Base-by-base conservation (phyloP, 2,329 filamentous ascomycete genomes). In the Cordyceps militaris region DNA sequence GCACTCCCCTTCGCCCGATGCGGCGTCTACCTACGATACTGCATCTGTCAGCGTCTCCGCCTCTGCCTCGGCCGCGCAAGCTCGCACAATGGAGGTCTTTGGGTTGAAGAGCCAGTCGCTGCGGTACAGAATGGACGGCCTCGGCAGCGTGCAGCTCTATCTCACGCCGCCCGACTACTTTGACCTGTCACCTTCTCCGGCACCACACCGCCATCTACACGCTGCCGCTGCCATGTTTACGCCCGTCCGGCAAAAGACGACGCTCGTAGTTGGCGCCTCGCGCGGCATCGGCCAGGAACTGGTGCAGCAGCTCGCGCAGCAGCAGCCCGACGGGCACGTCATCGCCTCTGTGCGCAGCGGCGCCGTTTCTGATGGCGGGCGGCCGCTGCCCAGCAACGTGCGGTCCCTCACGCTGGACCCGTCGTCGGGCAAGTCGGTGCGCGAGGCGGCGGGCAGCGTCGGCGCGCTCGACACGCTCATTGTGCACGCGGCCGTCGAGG, bases 101-200 rank as follows among this genome's bases (percentile, higher is more conserved):
- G 56, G 56, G 48, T 26, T 58, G 40, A 58, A 47, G 56, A 58
- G 47, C 56, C 56, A 58, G 48, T 58, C 56, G 48, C 56, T 58
- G 47, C 43, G 48, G 42, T 58, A 58, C 48, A 46, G 42, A 16
- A 38, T 58, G 56, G 47, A 52, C 40, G 56, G 56, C 30, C 47
- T 58, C 11, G 56, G 56, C 23, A 52, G 48, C 48, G 56, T 52
- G 48, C 56, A 58, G 30, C 50, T 57, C 46, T 58, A 58, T 42
- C 40, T 58, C n/a, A 52, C 56, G 30, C 56, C 56, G 11, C 40
- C 32, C 16, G 56, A 52, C 23, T 52, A 46, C 30, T 34, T 32
- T 32, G 56, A 30, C 21, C 28, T 50, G 9, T 34, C 44, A n/a
- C 16, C 40, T 55, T 6, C 40, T 23, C 4, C 36, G 14, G 8